Conservation (phyloP, 208 protist species). For the Paratrypanosoma confusum region DNA sequence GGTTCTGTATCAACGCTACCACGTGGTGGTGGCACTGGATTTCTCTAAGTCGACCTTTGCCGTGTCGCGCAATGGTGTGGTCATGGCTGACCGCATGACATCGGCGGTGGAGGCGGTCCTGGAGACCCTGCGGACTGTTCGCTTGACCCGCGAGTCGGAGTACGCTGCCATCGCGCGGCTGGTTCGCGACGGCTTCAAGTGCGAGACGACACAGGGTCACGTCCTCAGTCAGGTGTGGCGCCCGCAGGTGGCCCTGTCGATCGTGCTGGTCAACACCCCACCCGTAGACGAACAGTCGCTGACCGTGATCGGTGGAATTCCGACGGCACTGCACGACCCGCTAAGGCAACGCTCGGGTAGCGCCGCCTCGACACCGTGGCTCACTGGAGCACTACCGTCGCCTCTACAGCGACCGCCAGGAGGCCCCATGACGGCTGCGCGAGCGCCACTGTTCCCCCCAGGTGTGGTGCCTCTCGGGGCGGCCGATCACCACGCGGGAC, state of each 20-base stretch:
- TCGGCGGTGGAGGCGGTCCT: slow-evolving; percentile 51
- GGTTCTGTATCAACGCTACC: slow-evolving; percentile 72
- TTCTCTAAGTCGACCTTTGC: slow-evolving; percentile 53
- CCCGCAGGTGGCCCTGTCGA: slow-evolving; percentile 43
- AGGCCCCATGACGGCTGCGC: too few species aligned
- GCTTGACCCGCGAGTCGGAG: slow-evolving; percentile 48
- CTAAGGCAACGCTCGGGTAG: too few species aligned
- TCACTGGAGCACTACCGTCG: too few species aligned
- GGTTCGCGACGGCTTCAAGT: slow-evolving; percentile 26
- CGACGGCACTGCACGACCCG: too few species aligned
- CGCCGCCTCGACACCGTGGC: too few species aligned
- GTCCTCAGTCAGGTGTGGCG: slow-evolving; percentile 61
- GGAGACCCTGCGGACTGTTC: slow-evolving; percentile 42
- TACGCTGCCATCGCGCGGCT: slow-evolving; percentile 25
- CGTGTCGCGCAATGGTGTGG: slow-evolving; percentile 58
- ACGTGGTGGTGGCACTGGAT: slow-evolving; percentile 66
- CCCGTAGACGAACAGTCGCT: slow-evolving; percentile 2
- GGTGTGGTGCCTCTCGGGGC: too few species aligned
- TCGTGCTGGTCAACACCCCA: slow-evolving; percentile 73
- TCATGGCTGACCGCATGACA: slow-evolving; percentile 63
- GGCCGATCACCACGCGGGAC: too few species aligned
- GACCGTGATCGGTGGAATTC: too few species aligned
- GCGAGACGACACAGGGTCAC: slow-evolving; percentile 15
- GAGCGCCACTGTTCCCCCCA: too few species aligned
- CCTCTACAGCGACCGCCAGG: too few species aligned